Conservation (phyloP, 179 eudicot genomes). For the Beta corolliflora region DNA sequence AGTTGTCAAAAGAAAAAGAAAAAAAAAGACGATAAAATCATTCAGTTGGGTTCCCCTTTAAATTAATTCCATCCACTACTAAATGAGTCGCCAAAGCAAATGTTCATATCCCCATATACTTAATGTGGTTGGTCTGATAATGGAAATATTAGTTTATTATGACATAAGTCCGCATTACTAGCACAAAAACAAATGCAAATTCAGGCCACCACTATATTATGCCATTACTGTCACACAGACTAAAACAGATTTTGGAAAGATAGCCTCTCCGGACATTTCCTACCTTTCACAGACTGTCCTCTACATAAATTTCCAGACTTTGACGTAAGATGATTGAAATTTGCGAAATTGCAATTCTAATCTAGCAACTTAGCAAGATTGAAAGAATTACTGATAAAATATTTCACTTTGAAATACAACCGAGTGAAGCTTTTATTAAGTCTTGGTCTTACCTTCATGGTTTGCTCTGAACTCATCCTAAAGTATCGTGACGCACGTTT, state of each 20-base stretch:
- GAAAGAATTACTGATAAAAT: neutral
- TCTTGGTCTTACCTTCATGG: conserved; percentile 71
- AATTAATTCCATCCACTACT: neutral
- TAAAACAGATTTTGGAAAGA: neutral
- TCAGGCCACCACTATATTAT: neutral
- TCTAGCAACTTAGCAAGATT: neutral
- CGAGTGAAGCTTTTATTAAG: conserved; percentile 18
- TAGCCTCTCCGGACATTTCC: neutral
- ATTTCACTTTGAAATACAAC: neutral
- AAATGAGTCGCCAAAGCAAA: neutral
- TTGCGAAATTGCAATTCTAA: neutral
- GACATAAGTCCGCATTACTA: neutral
- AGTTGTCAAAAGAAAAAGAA: neutral
- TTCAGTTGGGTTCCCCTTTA: neutral
- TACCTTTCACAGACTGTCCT: neutral
- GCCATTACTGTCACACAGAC: no score
- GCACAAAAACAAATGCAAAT: neutral
- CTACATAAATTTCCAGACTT: neutral
- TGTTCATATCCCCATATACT: neutral
- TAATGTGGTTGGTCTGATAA: neutral
- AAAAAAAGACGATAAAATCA: neutral
- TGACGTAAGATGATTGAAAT: neutral
- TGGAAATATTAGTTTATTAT: neutral
- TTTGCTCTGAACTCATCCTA: conserved; percentile 84
- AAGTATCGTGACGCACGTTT: conserved; percentile 96